Evolutionary conservation across 495 filamentous ascomycete species (phyloP), one percentile per base, ranked within the genome.

Genomic region (Echria macrotheca): DNA sequence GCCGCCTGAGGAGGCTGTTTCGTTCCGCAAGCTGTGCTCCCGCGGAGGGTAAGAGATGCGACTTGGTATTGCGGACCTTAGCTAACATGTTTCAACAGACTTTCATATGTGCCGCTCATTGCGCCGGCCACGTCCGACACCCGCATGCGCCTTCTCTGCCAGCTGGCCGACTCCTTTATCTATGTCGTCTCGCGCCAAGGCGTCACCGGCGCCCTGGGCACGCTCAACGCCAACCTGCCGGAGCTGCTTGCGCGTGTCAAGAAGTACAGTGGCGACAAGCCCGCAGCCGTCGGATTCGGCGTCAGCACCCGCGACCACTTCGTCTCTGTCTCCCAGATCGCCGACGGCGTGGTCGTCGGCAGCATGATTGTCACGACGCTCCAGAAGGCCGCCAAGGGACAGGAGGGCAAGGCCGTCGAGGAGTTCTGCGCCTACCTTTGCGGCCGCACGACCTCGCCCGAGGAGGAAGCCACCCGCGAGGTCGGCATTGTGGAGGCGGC

Each of bases 131-230:
- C 93, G 1, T 91, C 89, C n/a, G 86, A 93, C 47, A 67, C 79
- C 37, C 87, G 93, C 47, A 91, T 97, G 89, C 90, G 90, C 69
- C 72, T 95, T 3, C 81, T 99, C 18, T 99, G 93, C 78, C 83
- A 87, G 68, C 94, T 99, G 41, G 93, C 94, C 57, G 91, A 97
- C 69, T 95, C 90, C 7, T 99, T 99, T 74, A 94, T 99, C 69
- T 99, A 99, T 65, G 93, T 99, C 48, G 94, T 97, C 17, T 97
- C 93, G 2, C 79, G 91, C 52, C 95, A 96, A 88, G 93, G 93
- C 52, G 90, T 96, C 26, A 98, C 93, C 2, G 93, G 93, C 55
- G 93, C 89, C 17, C 84, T 84, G 0, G 89, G 91, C 23, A 82
- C 78, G 22, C 73, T 98, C 51, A 95, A 86, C 64, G 68, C 78